Conservation (phyloP, 1,139 yeast species). For the Diutina catenulata region DNA sequence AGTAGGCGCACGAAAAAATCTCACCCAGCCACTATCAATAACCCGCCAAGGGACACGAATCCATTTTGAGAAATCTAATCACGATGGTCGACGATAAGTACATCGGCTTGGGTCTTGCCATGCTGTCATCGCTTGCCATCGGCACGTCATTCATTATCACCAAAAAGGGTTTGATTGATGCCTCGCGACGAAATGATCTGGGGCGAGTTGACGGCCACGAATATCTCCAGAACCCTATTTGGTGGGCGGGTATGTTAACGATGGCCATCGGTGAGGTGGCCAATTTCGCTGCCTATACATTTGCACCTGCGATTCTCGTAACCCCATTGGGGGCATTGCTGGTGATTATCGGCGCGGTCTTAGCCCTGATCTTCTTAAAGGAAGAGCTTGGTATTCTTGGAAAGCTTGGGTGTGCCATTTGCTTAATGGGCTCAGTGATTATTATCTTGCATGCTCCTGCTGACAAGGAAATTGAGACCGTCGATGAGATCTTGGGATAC, state of each 20-base stretch:
- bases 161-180: constrained; percentile 72
- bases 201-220: constrained; percentile 57
- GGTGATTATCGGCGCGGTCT: constrained; percentile 82
- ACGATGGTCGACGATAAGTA: constrained; percentile 54
- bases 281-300: constrained; percentile 89
- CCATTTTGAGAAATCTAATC: too few relatives aligned
- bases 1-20: too few relatives aligned
- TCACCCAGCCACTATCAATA: too few relatives aligned
- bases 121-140: constrained; percentile 79
- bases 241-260: constrained; percentile 92
- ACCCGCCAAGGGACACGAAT: too few relatives aligned
- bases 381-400: constrained; percentile 85
- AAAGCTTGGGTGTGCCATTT: constrained; percentile 90
- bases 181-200: constrained; percentile 52
- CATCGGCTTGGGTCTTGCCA: constrained; percentile 81
- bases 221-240: constrained; percentile 72
- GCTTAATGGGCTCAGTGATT: constrained; percentile 81
- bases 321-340: constrained; percentile 88
- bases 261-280: constrained; percentile 93
- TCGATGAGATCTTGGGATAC: constrained; percentile 74
- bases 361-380: constrained; percentile 74
- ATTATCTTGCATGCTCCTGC: constrained; percentile 90
- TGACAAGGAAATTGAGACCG: constrained; percentile 79
- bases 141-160: constrained; percentile 87
- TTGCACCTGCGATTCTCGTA: constrained; percentile 88